These are phyloP conservation scores for Vigna radiata DNA, from an alignment of 306 rosid genomes.

Conservation along the genomic window DNA sequence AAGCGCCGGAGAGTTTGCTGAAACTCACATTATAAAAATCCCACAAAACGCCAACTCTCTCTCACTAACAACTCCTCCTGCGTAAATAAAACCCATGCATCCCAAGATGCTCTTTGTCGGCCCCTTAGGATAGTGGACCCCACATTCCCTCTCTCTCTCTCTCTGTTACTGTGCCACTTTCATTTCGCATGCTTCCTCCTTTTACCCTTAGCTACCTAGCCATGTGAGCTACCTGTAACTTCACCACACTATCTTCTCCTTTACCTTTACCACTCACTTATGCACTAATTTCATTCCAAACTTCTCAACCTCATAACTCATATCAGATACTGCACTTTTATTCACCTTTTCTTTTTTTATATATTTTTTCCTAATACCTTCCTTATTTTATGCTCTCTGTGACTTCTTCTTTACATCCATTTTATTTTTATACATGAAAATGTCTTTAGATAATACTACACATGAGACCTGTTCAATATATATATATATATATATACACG, in stretches of 20 bases:
- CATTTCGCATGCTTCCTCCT: conserved; percentile 4
- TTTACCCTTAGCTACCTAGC: too few species aligned
- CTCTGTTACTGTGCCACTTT: not conserved
- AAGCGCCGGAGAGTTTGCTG: conserved; percentile 34
- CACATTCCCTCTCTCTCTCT: not conserved
- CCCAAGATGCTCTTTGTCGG: conserved; percentile 79
- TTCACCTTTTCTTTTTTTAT: too few species aligned
- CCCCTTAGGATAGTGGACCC: conserved; percentile 41
- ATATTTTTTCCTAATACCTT: too few species aligned
- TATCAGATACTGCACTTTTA: too few species aligned
- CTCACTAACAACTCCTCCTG: conserved; percentile 23
- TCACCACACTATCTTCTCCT: not conserved
- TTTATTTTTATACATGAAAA: too few species aligned
- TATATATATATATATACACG: too few species aligned
- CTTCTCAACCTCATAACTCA: too few species aligned
- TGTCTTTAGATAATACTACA: too few species aligned
- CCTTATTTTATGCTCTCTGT: too few species aligned
- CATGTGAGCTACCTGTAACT: conserved; percentile 3
- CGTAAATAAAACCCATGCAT: conserved; percentile 40
- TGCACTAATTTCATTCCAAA: too few species aligned
- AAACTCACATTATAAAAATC: not conserved
- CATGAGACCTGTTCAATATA: too few species aligned
- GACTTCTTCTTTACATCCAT: too few species aligned
- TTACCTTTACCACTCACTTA: not conserved
- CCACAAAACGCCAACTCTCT: not conserved